Percentiles rank a stretch among this genome's conserved stretches.
phyloP scores from a whole-genome alignment of 371 early-diverging fungal species.

The Dinochytrium kinnereticum region DNA sequence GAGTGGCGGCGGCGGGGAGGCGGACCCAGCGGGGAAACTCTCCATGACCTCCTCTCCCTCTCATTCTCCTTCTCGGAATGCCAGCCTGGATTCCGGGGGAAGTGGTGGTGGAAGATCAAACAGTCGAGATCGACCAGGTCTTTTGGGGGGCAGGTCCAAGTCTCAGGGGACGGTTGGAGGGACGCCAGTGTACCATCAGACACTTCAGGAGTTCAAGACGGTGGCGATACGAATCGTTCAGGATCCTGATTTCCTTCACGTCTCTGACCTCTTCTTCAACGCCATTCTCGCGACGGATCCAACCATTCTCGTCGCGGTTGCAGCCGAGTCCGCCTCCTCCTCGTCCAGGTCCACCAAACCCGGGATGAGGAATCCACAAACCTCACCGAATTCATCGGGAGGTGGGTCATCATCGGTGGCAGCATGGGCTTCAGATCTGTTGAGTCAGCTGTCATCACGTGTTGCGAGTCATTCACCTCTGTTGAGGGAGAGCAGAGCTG shows the following conservation, averaged over 20 bases:
- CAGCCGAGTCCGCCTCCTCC: too few relatives aligned
- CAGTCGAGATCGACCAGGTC: neutral
- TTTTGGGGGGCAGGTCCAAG: neutral
- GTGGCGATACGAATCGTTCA: neutral
- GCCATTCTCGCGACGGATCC: neutral
- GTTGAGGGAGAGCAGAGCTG: neutral
- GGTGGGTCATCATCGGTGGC: neutral
- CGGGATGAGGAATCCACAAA: neutral
- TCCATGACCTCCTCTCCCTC: neutral
- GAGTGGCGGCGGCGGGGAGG: neutral
- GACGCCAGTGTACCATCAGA: neutral
- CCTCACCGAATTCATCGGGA: neutral
- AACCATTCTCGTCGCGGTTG: too few relatives aligned
- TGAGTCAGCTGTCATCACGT: neutral
- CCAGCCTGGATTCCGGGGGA: neutral
- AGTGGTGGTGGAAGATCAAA: neutral
- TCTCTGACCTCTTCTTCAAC: constrained; percentile 4
- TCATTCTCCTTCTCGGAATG: neutral
- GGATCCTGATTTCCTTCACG: constrained; percentile 1
- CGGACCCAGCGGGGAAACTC: neutral
- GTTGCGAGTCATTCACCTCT: neutral
- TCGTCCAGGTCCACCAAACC: neutral
- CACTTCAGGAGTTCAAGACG: neutral
- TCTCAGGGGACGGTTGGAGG: neutral
- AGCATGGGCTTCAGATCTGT: neutral